Evolutionary conservation across 2,329 filamentous ascomycete species (phyloP), one percentile per base, ranked within the genome.

Genomic region (Verruconis gallopava): DNA sequence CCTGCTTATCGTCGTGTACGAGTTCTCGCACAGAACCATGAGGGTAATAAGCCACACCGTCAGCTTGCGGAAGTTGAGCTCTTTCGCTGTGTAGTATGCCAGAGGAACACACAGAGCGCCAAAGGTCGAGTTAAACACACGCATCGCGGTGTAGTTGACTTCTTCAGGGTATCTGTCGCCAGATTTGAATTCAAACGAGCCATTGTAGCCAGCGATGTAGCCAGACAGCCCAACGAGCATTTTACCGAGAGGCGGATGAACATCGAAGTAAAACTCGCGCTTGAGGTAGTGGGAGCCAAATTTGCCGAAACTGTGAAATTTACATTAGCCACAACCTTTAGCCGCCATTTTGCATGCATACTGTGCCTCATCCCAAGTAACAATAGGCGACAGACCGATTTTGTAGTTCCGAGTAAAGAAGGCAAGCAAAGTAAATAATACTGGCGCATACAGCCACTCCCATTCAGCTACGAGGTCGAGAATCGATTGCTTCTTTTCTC

Each of bases 241-340:
- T 71, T 98, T 98, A 59, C 91, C 91, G 47, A 98, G 77, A 42
- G 91, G 91, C 50, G 91, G 91, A 63, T 93, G 85, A 45, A 93
- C 82, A 71, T 93, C 85, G 67, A 98, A 98, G 73, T 98, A 98
- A 71, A 96, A 95, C 65, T 98, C 91, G 62, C 89, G 85, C 64
- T 98, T 95, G 59, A 98, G 79, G 64, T 98, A 98, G 66, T 98
- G 89, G 54, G 89, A 96, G 49, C 91, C 91, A 63, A 98, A 98
- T 69, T 98, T 98, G 59, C 85, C 85, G 62, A 93, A 93, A 63
- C 81, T 85, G 54, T 42, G 45, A 3, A 32, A 20, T 60, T 37
- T 58, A 55, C 47, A 19, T 38, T n/a, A 30, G 25, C 25, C 6
- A 40, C 12, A 13, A 20, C 18, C 38, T 6, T 41, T 43, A 11